A percentile compares a stretch with the other conserved stretches of the same genome.
Evolutionary conservation across 768 basidiomycete species (phyloP).

Genomic region (Brasilioporus rufonigricans): DNA sequence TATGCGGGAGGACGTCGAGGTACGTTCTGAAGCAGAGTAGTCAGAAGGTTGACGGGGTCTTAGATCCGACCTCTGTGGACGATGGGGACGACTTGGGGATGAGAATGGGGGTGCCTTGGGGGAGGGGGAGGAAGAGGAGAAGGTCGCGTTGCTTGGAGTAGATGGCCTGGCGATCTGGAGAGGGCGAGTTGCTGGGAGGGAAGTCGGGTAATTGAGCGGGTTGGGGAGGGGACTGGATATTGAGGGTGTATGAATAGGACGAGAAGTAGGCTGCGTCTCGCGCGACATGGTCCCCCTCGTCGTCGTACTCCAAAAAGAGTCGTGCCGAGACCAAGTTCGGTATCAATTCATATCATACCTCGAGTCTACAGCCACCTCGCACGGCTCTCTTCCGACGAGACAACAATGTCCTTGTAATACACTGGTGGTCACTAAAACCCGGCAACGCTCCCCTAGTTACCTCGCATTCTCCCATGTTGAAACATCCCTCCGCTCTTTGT

Average conservation of each 20-base stretch:
- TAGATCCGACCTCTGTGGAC: constrained; percentile 67
- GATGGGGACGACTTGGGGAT: constrained; percentile 51
- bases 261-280: constrained; percentile 35
- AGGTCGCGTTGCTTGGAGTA: constrained; percentile 46
- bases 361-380: constrained; percentile 3
- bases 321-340: constrained; percentile 2
- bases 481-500: constrained; percentile 13
- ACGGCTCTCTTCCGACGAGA: constrained; percentile 8
- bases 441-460: constrained; percentile 35
- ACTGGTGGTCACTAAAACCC: constrained; percentile 49
- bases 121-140: constrained; percentile 26
- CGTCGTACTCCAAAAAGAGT: constrained; percentile 10
- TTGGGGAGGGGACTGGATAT: constrained; percentile 36
- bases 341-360: neutral
- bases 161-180: constrained; percentile 59
- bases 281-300: constrained; percentile 44
- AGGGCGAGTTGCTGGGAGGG: constrained; percentile 47
- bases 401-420: constrained; percentile 36
- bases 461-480: constrained; percentile 61
- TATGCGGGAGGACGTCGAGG: constrained; percentile 43
- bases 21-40: constrained; percentile 48
- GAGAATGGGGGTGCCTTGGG: constrained; percentile 41
- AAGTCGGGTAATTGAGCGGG: constrained; percentile 33
- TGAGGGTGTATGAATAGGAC: constrained; percentile 49
- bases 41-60: constrained; percentile 54